Evolutionary conservation across 2,329 filamentous ascomycete genomes (phyloP), one percentile per base, ranked within the genome.

Genomic region (Thielaviopsis euricoi): DNA sequence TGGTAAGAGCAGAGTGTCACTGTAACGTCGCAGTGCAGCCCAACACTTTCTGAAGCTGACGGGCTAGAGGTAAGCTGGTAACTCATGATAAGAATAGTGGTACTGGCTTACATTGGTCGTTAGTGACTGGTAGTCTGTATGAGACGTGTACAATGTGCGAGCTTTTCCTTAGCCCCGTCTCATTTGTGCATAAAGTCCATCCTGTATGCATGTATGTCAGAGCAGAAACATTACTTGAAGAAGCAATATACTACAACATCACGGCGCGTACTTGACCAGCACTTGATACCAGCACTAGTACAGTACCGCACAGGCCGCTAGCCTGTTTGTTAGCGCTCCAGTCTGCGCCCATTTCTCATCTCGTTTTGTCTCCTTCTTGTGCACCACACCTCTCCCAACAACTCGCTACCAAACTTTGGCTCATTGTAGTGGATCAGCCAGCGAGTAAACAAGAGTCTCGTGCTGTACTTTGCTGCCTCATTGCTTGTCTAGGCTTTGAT

Each of bases 401-500:
- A 2, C n/a, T 43, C 37, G 37, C 37, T 43, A 43, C 37, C 37
- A n/a, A 43, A 43, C 13, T 43, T 43, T 43, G 37, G 13, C 17
- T 43, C 12, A 3, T 43, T 5, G 37, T 43, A 15, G 37, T 43
- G 37, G 37, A 15, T 43, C 37, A 43, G 37, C 37, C 3, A 33
- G 12, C 29, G 7, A 43, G 37, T 15, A 43, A 43, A 43, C 37
- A 43, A 1, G 37, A 43, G 37, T 17, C 37, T 43, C 29, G 37
- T 43, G 37, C n/a, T 43, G n/a, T 43, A 43, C 37, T 12, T 10
- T 33, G 29, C 12, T 33, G 3, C 49, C 50, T 53, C 23, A 46
- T 54, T 56, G 33, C 61, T 59, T 55, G 25, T 58, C n/a, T 48
- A n/a, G 1, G n/a, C 9, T 52, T 52, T 26, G 6, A 21, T 52